Evolutionary conservation across 768 basidiomycete species (phyloP).

Genomic region (Pholiota conissans): DNA sequence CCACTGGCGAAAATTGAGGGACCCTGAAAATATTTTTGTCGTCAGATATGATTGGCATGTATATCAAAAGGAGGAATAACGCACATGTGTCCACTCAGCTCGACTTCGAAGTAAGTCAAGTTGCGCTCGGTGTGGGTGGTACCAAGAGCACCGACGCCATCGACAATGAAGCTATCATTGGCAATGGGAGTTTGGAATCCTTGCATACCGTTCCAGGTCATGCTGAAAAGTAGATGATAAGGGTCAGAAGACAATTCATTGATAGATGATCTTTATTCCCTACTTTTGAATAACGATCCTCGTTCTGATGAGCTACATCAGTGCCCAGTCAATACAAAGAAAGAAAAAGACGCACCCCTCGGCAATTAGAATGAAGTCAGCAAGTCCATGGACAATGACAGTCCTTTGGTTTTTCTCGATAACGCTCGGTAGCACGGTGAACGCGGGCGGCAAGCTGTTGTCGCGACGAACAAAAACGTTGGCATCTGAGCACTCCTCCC

Average conservation of each 20-base stretch:
- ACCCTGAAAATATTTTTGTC: constrained; percentile 39
- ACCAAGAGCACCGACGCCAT: constrained; percentile 68
- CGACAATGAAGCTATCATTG: constrained; percentile 68
- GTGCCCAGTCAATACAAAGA: neutral
- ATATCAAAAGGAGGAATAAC: constrained; percentile 8
- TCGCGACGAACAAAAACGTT: constrained; percentile 65
- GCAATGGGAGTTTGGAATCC: constrained; percentile 73
- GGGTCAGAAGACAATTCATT: neutral
- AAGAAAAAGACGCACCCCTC: constrained; percentile 53
- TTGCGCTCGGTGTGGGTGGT: constrained; percentile 66
- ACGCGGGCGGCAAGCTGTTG: constrained; percentile 56
- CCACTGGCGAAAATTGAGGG: constrained; percentile 64
- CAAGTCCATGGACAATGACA: constrained; percentile 72
- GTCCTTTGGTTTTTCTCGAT: constrained; percentile 72
- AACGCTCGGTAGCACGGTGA: constrained; percentile 69
- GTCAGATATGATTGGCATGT: neutral
- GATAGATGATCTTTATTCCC: constrained; percentile 13
- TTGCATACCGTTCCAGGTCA: constrained; percentile 61
- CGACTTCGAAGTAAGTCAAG: constrained; percentile 67
- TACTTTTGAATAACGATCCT: constrained; percentile 69
- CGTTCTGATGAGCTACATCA: constrained; percentile 32
- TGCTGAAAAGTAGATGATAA: constrained; percentile 26
- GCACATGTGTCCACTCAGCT: constrained; percentile 72
- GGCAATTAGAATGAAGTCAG: constrained; percentile 72
- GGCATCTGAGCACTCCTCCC: constrained; percentile 62